Base-by-base conservation (phyloP, 1,284 basidiomycete genomes). In the Pseudozyma pruni region DNA sequence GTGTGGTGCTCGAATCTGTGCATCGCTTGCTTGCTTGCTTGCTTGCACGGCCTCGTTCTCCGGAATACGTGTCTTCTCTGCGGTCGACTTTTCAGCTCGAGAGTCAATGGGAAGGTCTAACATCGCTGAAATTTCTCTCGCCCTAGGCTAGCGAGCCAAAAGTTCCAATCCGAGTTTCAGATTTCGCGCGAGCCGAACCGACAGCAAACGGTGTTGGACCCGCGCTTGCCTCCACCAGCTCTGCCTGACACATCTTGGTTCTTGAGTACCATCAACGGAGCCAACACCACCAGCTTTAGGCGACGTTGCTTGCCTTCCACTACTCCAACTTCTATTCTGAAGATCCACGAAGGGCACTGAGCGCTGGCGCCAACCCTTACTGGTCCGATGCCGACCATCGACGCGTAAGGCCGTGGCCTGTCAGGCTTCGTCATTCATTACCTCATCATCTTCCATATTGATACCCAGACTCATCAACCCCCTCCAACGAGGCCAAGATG, bases 401-500 rank as follows among this genome's bases (percentile, higher is more conserved):
- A 25, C 33, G 25, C 33, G 44, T 63, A 56, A n/a, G n/a, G 44
- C 22, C 22, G 14, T 20, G 31, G 49, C 49, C 57, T 42, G 16
- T 14, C 33, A 23, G 57, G 44, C 49, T 33, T 34, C 16, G 23
- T n/a, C n/a, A n/a, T n/a, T n/a, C n/a, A n/a, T n/a, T n/a, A 40
- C 17, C 20, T 33, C 23, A 27, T 25, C 40, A 37, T 29, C 41
- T 22, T 29, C 23, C n/a, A 4, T 19, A 32, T 39, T 23, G 41
- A 45, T 53, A 51, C 40, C 40, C 33, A 25, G 35, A 40, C 37
- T 20, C 32, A 9, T 27, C 20, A 4, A 31, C 22, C 33, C 44
- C 47, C 5, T 16, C 11, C 47, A 14, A 33, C 23, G 3, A 14
- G 16, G 2, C 23, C 62, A 46, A 33, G 20, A 98, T 98, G 94